Conservation (phyloP, 2,329 filamentous ascomycete species). For the Exserohilum rostratum region DNA sequence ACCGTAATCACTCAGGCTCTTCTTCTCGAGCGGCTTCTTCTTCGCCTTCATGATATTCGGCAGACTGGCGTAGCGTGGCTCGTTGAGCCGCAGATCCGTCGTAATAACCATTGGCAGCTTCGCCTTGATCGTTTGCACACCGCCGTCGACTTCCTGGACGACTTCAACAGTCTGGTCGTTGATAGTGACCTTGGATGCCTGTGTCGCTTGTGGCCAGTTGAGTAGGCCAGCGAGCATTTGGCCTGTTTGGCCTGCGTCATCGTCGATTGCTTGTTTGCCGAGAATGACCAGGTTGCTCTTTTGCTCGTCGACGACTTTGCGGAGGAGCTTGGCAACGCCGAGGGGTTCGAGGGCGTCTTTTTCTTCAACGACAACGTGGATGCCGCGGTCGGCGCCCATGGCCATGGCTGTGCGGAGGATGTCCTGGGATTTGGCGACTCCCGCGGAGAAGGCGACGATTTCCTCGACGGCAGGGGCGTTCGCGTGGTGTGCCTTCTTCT, state of each 20-base stretch:
- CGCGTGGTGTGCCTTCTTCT: conserved; percentile 65
- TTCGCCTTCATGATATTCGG: conserved; percentile 99
- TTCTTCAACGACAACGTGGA: conserved; percentile 70
- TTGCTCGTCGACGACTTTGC: conserved; percentile 79
- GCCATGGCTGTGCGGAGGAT: conserved; percentile 96
- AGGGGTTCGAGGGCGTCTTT: conserved; percentile 85
- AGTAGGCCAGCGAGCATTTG: conserved; percentile 96
- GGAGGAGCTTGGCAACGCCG: conserved; percentile 86
- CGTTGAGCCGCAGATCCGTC: conserved; percentile 91
- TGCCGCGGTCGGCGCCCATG: conserved; percentile 92
- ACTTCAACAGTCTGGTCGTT: conserved; percentile 75
- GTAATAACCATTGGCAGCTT: conserved; percentile 93
- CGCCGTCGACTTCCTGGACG: conserved; percentile 92
- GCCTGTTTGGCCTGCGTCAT: conserved; percentile 92
- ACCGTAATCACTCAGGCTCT: conserved; percentile 76
- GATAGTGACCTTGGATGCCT: conserved; percentile 84
- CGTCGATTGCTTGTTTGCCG: conserved; percentile 98
- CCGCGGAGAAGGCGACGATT: conserved; percentile 87
- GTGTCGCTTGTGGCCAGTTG: conserved; percentile 92
- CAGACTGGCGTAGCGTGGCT: conserved; percentile 91
- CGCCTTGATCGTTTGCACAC: conserved; percentile 84
- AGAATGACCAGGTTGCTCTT: conserved; percentile 90
- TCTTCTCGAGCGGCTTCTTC: conserved; percentile 98
- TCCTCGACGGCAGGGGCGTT: conserved; percentile 68
- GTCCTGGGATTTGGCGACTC: conserved; percentile 85